Percentiles rank a stretch among this genome's conserved stretches.
Evolutionary conservation across 2,329 filamentous ascomycete species (phyloP).

Genomic region (Aphanoascus verrucosus): DNA sequence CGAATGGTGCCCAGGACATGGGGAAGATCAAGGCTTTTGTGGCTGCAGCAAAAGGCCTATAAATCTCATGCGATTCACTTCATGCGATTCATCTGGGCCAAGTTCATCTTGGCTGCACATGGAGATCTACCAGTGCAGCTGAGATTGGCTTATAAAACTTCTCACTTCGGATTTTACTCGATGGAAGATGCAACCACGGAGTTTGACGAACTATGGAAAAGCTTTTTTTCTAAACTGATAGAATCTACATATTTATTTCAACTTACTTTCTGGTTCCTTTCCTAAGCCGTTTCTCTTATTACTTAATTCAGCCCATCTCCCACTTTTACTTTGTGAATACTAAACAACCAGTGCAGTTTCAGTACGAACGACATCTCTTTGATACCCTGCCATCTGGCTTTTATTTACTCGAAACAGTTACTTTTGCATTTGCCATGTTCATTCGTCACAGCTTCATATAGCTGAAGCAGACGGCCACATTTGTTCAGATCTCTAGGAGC

Average conservation of each 20-base stretch:
- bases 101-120: not conserved
- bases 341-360: not conserved
- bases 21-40: constrained; percentile 75
- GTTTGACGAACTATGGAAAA: not conserved
- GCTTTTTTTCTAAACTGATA: not conserved
- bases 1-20: constrained; percentile 66
- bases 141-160: not conserved
- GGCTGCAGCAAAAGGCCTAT: constrained; percentile 53
- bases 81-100: not conserved
- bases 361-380: not conserved
- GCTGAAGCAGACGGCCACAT: too few relatives aligned
- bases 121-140: not conserved
- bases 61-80: constrained; percentile 17
- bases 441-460: too few relatives aligned
- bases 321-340: not conserved
- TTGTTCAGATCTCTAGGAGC: too few relatives aligned
- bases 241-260: too few relatives aligned
- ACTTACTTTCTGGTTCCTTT: not conserved
- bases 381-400: not conserved
- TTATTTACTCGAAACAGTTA: not conserved
- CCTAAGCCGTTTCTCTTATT: not conserved
- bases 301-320: not conserved
- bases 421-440: not conserved
- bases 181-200: not conserved
- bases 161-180: not conserved